A percentile compares a stretch with the other conserved stretches of the same genome.
Evolutionary conservation across 2,329 filamentous ascomycete genomes (phyloP).

Genomic region (Exophiala bonariae): DNA sequence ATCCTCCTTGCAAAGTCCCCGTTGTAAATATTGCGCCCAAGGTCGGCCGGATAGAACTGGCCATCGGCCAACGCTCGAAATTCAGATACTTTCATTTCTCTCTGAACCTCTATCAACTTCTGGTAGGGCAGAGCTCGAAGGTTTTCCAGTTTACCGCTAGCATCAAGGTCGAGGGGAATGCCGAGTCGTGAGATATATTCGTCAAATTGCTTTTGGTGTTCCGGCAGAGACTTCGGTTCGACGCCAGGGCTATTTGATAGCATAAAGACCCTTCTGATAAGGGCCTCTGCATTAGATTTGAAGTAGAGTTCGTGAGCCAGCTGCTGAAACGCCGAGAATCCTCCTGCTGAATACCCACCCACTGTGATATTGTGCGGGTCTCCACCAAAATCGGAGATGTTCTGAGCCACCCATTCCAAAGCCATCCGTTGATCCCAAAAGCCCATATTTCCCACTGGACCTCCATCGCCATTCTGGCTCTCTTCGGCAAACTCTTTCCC

Average conservation of each 20-base stretch:
- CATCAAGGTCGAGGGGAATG: neutral
- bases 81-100: constrained; percentile 48
- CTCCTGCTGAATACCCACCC: constrained; percentile 54
- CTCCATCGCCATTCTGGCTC: constrained; percentile 29
- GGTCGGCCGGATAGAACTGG: constrained; percentile 44
- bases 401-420: constrained; percentile 57
- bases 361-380: constrained; percentile 51
- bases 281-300: constrained; percentile 42
- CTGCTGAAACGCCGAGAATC: constrained; percentile 51
- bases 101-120: constrained; percentile 2
- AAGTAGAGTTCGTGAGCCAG: constrained; percentile 51
- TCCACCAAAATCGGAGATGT: constrained; percentile 58
- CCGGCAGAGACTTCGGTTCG: constrained; percentile 45
- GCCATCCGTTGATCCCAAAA: constrained; percentile 54
- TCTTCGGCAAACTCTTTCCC: constrained; percentile 48
- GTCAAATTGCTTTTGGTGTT: neutral
- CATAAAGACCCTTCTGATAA: constrained; percentile 56
- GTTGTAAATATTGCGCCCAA: constrained; percentile 49
- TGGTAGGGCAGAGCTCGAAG: neutral
- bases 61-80: constrained; percentile 56
- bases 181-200: neutral
- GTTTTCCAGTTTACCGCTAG: neutral
- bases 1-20: constrained; percentile 50
- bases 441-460: constrained; percentile 46
- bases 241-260: constrained; percentile 55